phyloP scores from a whole-genome alignment of 2,329 filamentous ascomycete species.

The Aureobasidium lini region DNA sequence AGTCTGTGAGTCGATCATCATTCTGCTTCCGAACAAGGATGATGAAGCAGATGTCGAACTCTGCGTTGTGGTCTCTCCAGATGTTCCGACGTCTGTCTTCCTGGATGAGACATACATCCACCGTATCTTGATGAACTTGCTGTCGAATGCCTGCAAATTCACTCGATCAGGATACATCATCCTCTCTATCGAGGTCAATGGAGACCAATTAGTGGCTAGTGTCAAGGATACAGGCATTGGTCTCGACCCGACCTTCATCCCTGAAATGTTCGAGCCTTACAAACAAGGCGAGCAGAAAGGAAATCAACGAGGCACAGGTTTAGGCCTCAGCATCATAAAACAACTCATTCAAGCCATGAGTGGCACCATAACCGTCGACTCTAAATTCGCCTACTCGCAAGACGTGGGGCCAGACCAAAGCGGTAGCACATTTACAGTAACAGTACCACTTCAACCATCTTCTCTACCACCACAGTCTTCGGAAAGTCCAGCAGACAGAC shows the following conservation, averaged over 20 bases:
- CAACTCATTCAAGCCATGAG: slow-evolving; percentile 14
- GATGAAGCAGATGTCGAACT: slow-evolving; percentile 28
- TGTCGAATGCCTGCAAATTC: slow-evolving; percentile 30
- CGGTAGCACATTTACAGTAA: slow-evolving; percentile 15
- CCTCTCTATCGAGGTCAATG: slow-evolving; percentile 32
- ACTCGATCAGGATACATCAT: slow-evolving; percentile 55
- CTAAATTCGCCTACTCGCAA: slow-evolving; percentile 6
- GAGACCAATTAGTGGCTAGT: slow-evolving; percentile 14
- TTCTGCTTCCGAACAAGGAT: slow-evolving; percentile 27
- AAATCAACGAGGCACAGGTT: slow-evolving; percentile 64
- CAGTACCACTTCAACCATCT: slow-evolving; percentile 11
- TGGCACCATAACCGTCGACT: slow-evolving; percentile 14
- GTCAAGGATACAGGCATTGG: slow-evolving; percentile 78
- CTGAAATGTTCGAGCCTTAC: slow-evolving; percentile 80
- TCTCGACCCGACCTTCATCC: slow-evolving; percentile 65
- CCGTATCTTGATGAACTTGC: slow-evolving; percentile 31
- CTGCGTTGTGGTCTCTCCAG: slow-evolving; percentile 26
- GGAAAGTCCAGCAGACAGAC: not conserved
- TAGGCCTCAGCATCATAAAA: slow-evolving; percentile 63
- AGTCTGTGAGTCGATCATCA: slow-evolving; percentile 29
- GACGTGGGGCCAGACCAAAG: slow-evolving; percentile 1
- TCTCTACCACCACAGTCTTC: not conserved
- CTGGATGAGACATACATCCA: slow-evolving; percentile 30
- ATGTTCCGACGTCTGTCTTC: slow-evolving; percentile 27
- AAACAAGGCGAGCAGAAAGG: slow-evolving; percentile 53